Base-by-base conservation (phyloP, 1,284 basidiomycete species). In the Boletellus deceptivus region DNA sequence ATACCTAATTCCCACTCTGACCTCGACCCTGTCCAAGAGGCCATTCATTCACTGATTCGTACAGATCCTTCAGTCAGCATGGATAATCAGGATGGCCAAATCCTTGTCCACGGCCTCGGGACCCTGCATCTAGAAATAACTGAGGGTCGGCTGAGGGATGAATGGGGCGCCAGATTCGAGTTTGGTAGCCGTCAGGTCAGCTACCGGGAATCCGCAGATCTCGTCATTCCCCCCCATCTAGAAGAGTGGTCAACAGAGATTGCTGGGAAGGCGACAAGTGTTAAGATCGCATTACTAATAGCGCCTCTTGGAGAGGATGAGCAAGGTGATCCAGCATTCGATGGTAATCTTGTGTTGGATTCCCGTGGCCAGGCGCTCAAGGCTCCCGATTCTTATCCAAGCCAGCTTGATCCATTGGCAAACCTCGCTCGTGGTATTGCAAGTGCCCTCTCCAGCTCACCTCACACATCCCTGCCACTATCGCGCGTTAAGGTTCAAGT, bases 41-140 rank as follows among this genome's bases (percentile, higher is more conserved):
- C 92, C 5, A 72, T 95, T 18, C 73, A 78, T 33, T 75, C 88
- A 7, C 75, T 95, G 22, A 75, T 84, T n/a, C 85, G 91, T 9
- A 94, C 92, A 1, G 91, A 95, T 61, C 91, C 91, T 13, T 92
- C 89, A 2, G 79, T 93, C 27, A 84, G 89, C 6, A 73, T 87
- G 20, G 89, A 91, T 52, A 73, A 74, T 9, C 83, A 88, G 49
- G 90, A 93, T 55, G 91, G 91, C 0, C 91, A 95, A 61, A 75
- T 90, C 34, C 77, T 95, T 34, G 77, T 93, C 2, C 89, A 92
- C 58, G 91, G 91, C 4, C 80, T 94, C 49, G 91, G 91, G 13
- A 83, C 89, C 35, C 76, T 95, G 25, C 91, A 95, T 65, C 78
- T 95, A 7, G 92, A 95, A 67, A 93, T 95, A 51, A 79, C 93